Evolutionary conservation across 2,329 filamentous ascomycete genomes (phyloP), one percentile per base, ranked within the genome.

Genomic region (Paecilomyces dactylethromorphus): DNA sequence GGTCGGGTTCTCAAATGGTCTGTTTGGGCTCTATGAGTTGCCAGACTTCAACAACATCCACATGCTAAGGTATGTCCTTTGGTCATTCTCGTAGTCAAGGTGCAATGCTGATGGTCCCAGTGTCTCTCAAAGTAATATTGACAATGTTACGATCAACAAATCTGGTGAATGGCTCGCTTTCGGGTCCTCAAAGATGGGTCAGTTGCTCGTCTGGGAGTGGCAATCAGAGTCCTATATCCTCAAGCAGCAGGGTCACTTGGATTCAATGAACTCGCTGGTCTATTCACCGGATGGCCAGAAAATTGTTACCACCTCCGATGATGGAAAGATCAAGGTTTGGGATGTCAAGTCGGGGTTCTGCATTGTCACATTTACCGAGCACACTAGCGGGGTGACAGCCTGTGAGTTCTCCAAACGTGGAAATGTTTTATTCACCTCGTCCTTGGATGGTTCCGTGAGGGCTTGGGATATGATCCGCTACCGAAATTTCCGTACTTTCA

Each of bases 161-260:
- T 90, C 88, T 32, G 94, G 94, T 56, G 93, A 97, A 77, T 99
- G 94, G 94, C 79, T 99, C 22, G 95, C 95, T 0, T 97, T 99
- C 73, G 94, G 93, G 13, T 94, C 95, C 0, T 96, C 94, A 1
- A 95, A 95, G 68, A 82, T 96, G 4, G 95, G 95, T 0, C 94
- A 99, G 71, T 81, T 99, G n/a, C 79, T 99, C 3, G 94, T 99
- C 3, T 99, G 94, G 94, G 94, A 99, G 74, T 99, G 95, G 92
- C 93, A 97, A 72, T 99, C 94, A 0, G 95, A 99, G 75, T 97
- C 93, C 5, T 99, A 99, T 74, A 95, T 99, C 59, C 80, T 99
- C 54, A 99, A 99, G 76, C 94, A 99, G 71, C 94, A 97, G 74
- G 94, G 93, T 0, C 94, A 99, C 75, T 92, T 96, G 64, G 94